A percentile compares a stretch with the other conserved stretches of the same genome.
phyloP scores from a whole-genome alignment of 2,329 filamentous ascomycete species.

The Scytalidium sp. region DNA sequence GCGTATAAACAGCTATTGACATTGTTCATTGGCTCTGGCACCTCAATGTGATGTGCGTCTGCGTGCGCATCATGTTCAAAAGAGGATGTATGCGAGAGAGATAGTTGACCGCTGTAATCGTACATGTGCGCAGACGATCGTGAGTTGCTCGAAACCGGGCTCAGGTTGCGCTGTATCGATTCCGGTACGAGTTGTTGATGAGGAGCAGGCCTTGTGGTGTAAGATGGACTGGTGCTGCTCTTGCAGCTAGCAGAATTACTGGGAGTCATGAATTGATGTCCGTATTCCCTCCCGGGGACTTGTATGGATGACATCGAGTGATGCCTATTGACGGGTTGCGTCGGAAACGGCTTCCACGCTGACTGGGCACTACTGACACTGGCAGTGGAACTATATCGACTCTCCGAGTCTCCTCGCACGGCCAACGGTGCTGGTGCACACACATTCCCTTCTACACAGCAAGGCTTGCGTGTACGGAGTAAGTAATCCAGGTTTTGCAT shows the following conservation, averaged over 20 bases:
- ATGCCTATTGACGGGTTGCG: constrained; percentile 9
- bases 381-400: constrained; percentile 17
- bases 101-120: constrained; percentile 17
- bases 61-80: constrained; percentile 3
- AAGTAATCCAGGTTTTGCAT: constrained; percentile 24
- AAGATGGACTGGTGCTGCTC: constrained; percentile 11
- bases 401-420: constrained; percentile 5
- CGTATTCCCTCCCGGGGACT: constrained; percentile 7
- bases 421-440: background rate
- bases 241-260: constrained; percentile 16
- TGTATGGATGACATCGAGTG: constrained; percentile 7
- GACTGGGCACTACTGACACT: constrained; percentile 19
- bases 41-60: constrained; percentile 12
- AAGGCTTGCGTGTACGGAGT: constrained; percentile 18
- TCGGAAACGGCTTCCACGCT: constrained; percentile 18
- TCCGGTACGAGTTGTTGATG: constrained; percentile 11
- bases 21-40: constrained; percentile 15
- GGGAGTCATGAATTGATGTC: constrained; percentile 21
- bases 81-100: constrained; percentile 10
- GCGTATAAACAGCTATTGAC: constrained; percentile 34
- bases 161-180: constrained; percentile 13
- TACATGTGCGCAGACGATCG: constrained; percentile 14
- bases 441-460: constrained; percentile 13
- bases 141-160: constrained; percentile 11
- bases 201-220: constrained; percentile 5